Base-by-base conservation (phyloP, 1,284 basidiomycete genomes). In the Cronartium quercuum region DNA sequence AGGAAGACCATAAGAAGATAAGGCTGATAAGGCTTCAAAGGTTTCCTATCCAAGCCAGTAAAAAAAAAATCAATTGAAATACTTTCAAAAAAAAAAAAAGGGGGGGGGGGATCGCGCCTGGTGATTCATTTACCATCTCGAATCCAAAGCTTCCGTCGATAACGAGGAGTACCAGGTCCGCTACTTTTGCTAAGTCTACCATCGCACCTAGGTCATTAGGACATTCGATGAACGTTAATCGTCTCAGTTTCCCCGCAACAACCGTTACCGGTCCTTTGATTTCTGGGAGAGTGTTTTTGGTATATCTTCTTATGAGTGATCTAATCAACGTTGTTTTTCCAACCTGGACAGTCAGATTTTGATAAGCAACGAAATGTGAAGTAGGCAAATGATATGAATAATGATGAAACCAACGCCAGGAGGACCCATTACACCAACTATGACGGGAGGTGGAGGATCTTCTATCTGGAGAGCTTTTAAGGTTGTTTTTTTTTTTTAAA, bases 81-180 rank as follows among this genome's bases (percentile, higher is more conserved):
- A 47, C 9, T 68, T 40, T 61, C 40, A 62, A 51, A 65, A 34
- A 12, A 9, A 13, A 15, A 12, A 38, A 24, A 13, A n/a, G n/a
- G n/a, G 5, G 15, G 12, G 34, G 9, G 5, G 13, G 34, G 34
- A 18, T 12, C 13, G 12, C 24, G 37, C 21, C 44, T 42, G 12
- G 63, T 47, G 10, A 18, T 15, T 34, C 34, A 79, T 87, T 77
- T 77, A 92, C 92, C 96, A 98, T 98, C 84, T 99, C 95, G 79
- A 98, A 96, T 0, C 95, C 95, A 82, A 95, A 98, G 55, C 91
- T 94, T 3, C 92, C 95, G 80, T 99, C 96, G 78, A 98, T 91
- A 92, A 98, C 94, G 77, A 98, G 88, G 60, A 99, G 85, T 2
- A 98, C 91, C 63, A 98, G 85, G 83, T 98, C 96, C 5, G 92